phyloP scores from a whole-genome alignment of 2,329 filamentous ascomycete species.

The Coleophoma crateriformis region DNA sequence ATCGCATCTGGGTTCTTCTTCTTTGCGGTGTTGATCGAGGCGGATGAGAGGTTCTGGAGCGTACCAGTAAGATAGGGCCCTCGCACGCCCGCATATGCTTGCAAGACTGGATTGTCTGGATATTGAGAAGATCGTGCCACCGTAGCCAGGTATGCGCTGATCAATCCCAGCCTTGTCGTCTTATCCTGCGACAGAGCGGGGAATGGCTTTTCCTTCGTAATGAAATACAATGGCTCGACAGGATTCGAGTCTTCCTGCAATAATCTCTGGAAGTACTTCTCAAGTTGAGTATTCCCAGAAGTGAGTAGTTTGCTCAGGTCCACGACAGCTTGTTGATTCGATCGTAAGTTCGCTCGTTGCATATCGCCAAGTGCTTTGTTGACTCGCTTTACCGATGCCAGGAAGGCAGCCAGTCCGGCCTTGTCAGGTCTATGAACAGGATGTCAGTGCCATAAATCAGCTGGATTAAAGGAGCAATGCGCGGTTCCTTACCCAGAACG shows the following conservation, averaged over 20 bases:
- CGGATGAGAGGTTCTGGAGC: slow-evolving; percentile 79
- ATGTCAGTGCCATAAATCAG: neutral
- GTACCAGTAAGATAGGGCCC: slow-evolving; percentile 81
- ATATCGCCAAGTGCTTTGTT: slow-evolving; percentile 81
- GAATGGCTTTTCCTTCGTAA: slow-evolving; percentile 85
- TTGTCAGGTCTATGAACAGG: slow-evolving; percentile 56
- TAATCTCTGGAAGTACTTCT: slow-evolving; percentile 75
- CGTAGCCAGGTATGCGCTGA: slow-evolving; percentile 71
- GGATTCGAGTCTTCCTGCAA: slow-evolving; percentile 73
- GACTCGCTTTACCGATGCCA: slow-evolving; percentile 83
- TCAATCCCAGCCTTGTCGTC: slow-evolving; percentile 68
- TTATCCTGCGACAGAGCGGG: slow-evolving; percentile 74
- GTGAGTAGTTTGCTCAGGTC: slow-evolving; percentile 75
- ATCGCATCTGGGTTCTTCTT: slow-evolving; percentile 74
- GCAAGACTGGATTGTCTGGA: slow-evolving; percentile 65
- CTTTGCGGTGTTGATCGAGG: slow-evolving; percentile 77
- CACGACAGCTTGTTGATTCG: slow-evolving; percentile 82
- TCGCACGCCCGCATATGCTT: slow-evolving; percentile 79
- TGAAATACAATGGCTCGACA: slow-evolving; percentile 85
- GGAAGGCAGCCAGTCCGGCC: slow-evolving; percentile 76
- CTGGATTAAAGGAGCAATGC: neutral
- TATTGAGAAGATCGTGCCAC: slow-evolving; percentile 41
- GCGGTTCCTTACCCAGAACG: slow-evolving; percentile 56
- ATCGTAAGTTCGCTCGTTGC: slow-evolving; percentile 82
- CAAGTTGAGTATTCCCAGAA: slow-evolving; percentile 75